Base-by-base conservation (phyloP, 192 early-diverging fungal species). In the Coemansia sp. region DNA sequence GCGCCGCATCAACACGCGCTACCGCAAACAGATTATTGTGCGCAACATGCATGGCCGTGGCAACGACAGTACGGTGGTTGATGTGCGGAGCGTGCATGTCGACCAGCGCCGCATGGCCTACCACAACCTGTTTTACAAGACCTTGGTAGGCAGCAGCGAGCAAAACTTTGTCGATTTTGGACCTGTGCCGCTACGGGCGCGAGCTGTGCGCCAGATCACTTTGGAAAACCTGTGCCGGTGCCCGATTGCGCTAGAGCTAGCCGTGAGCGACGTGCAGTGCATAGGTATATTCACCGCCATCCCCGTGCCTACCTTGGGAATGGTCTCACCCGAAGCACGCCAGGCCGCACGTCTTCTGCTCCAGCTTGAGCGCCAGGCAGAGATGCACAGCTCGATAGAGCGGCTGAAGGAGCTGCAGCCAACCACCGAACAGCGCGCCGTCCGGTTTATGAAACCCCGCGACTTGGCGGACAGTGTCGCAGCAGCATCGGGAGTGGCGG, bases 91-190 rank as follows among this genome's bases (percentile, higher is more conserved):
- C 39, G 91, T 83, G 9, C 95, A 98, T 51, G 90, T 98, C 44
- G 96, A 98, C 77, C 90, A 93, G 56, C 88, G 94, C 50, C 81
- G 91, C n/a, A 88, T 98, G 28, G 97, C 96, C 0, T 96, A 92
- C 66, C 96, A 98, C 67, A 93, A 93, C 9, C 56, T 98, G 19
- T 98, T 95, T 42, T 98, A 98, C 75, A 81, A 91, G 35, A 55
- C 91, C 87, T 59, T 73, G 88, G 40, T 95, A 80, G 28, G 81
- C 85, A n/a, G 50, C 30, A 84, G 80, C 42, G 89, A 90, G 29
- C 80, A 92, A 15, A 95, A 98, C 78, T 97, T 92, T 68, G 60
- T 98, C 29, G 94, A 98, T 64, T 97, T 97, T 77, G 96, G 96
- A 4, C 71, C 83, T 0, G 88, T 92, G 5, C 82, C 92, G 8